phyloP scores from a whole-genome alignment of 371 early-diverging fungal species.

The Mortierella sp. region DNA sequence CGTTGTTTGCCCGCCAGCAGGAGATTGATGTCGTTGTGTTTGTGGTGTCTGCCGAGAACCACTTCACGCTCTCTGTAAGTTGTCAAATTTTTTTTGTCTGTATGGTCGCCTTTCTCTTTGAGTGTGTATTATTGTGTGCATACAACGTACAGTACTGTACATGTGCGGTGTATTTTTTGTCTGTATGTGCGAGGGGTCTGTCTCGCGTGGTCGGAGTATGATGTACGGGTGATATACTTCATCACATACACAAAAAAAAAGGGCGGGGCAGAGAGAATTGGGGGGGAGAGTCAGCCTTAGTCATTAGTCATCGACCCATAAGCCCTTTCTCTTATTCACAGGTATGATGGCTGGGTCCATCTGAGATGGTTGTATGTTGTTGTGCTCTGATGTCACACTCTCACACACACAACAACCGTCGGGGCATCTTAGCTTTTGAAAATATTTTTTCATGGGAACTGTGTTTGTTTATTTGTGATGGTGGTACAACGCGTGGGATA shows the following conservation, averaged over 20 bases:
- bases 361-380: too few relatives aligned
- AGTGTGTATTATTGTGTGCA: too few relatives aligned
- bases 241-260: neutral
- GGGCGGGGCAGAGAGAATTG: neutral
- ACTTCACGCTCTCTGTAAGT: conserved; percentile 94
- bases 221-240: neutral
- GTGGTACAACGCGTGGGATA: conserved; percentile 8
- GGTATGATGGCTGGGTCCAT: too few relatives aligned
- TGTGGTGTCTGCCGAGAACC: conserved; percentile 98
- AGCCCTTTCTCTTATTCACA: too few relatives aligned
- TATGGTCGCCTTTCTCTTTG: too few relatives aligned
- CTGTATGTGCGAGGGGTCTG: neutral
- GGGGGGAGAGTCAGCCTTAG: neutral
- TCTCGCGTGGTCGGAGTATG: conserved; percentile 2
- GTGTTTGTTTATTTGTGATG: conserved; percentile 5
- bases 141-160: too few relatives aligned
- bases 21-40: conserved; percentile 99
- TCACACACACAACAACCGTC: too few relatives aligned
- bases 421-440: too few relatives aligned
- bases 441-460: conserved; percentile 49
- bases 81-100: too few relatives aligned
- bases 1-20: conserved; percentile 96
- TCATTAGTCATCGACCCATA: conserved; percentile 3
- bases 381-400: conserved; percentile 11
- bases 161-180: too few relatives aligned